Evolutionary conservation across 2,329 filamentous ascomycete species (phyloP).

Genomic region (Amauroascus verrucosus): DNA sequence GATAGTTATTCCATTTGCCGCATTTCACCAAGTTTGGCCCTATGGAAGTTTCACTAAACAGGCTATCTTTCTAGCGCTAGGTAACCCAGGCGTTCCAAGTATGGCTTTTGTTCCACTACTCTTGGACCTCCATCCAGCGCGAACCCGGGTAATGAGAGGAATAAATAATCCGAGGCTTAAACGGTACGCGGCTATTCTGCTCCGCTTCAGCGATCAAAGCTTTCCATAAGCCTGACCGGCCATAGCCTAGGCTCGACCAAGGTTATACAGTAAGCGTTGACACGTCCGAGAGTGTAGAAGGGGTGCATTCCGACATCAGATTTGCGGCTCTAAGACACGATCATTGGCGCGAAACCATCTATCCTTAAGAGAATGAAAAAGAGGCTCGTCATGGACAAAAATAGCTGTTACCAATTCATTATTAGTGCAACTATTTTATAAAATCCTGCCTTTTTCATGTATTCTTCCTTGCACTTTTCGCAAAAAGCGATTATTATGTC

Average conservation of each 20-base stretch:
- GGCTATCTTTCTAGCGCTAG: no score
- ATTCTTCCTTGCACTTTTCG: no score
- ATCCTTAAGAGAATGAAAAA: slow-evolving; percentile 95
- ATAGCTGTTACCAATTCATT: no score
- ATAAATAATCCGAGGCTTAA: slow-evolving; percentile 74
- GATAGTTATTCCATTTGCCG: slow-evolving; percentile 91
- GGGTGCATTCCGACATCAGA: slow-evolving; percentile 85
- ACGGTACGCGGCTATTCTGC: slow-evolving; percentile 78
- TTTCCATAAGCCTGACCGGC: slow-evolving; percentile 79
- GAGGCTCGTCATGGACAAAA: no score
- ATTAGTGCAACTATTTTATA: no score
- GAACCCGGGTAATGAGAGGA: slow-evolving; percentile 64
- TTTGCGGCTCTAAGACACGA: slow-evolving; percentile 87
- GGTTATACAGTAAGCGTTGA: slow-evolving; percentile 86
- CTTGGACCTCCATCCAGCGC: slow-evolving; percentile 66
- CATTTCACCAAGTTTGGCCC: slow-evolving; percentile 79
- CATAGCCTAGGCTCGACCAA: slow-evolving; percentile 82
- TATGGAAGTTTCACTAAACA: slow-evolving; percentile 76
- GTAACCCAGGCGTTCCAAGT: no score
- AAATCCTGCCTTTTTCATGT: no score
- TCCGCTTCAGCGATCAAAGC: slow-evolving; percentile 73
- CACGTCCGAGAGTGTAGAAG: slow-evolving; percentile 68
- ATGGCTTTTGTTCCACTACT: slow-evolving; percentile 84
- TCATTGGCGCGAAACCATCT: slow-evolving; percentile 91
- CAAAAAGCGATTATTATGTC: no score